Base-by-base conservation (phyloP, 2,329 filamentous ascomycete species). In the Fusarium sp. region DNA sequence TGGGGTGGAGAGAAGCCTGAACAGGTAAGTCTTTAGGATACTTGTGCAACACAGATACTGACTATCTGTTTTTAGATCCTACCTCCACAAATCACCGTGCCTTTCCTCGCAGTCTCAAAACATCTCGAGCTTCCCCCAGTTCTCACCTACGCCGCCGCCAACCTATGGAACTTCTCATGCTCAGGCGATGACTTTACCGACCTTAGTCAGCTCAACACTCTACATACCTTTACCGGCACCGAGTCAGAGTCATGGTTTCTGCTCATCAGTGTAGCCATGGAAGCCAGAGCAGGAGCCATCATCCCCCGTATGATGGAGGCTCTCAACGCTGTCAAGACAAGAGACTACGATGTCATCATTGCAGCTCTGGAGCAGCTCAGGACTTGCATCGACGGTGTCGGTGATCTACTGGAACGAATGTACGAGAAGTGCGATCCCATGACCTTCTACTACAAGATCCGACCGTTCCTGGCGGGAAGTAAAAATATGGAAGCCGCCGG, bases 161-260 rank as follows among this genome's bases (percentile, higher is more conserved):
- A 92, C 70, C 83, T 98, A 14, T 98, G 94, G 94, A 98, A 98
- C 79, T 97, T 92, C 79, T 84, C 86, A 64, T 88, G 90, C 38
- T 63, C 70, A 0, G 75, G 77, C 3, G 43, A 71, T 1, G 85
- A 89, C 48, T 87, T 91, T 26, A 86, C 89, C 67, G 82, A 88
- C 57, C 81, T 95, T 11, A 86, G 92, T 59, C 88, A 91, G 49
- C 82, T 97, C 12, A 83, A 85, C 20, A 90, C 89, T 0, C 83
- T 94, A 11, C 86, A 91, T 74, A 96, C 94, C 14, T 96, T 97
- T 73, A 97, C 94, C 6, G 94, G 93, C 24, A 96, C 93, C 9
- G 80, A 90, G 49, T 94, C 96, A 69, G 95, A 98, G 78, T 93
- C 94, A 71, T 97, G 95, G 95, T 98, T 98, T 80, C 94, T 94